phyloP scores from a whole-genome alignment of 768 basidiomycete species.

The Leccinellum luteum region DNA sequence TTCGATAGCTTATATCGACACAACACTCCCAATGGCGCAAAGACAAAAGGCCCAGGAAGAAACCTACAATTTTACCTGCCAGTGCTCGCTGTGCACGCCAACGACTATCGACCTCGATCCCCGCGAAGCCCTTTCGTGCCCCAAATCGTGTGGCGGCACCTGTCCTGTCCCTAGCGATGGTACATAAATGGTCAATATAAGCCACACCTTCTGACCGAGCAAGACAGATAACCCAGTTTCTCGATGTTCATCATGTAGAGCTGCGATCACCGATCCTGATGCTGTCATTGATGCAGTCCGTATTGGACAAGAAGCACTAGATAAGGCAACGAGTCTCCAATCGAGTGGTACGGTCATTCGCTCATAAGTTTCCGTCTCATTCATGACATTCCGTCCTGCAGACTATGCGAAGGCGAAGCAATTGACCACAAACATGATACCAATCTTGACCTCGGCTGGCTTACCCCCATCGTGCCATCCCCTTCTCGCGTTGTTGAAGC shows the following conservation, averaged over 20 bases:
- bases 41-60: conserved; percentile 60
- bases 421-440: conserved; percentile 63
- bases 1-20: conserved; percentile 81
- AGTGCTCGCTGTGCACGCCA: conserved; percentile 55
- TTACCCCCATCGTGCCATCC: conserved; percentile 73
- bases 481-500: conserved; percentile 68
- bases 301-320: conserved; percentile 70
- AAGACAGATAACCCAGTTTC: conserved; percentile 45
- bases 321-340: conserved; percentile 67
- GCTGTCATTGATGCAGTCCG: conserved; percentile 61
- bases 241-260: conserved; percentile 55
- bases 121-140: conserved; percentile 67
- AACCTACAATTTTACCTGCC: conserved; percentile 78
- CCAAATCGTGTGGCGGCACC: conserved; percentile 62
- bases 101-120: conserved; percentile 48
- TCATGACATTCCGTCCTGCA: conserved; percentile 22
- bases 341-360: conserved; percentile 44
- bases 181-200: conserved; percentile 21
- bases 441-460: conserved; percentile 56
- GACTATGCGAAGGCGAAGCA: conserved; percentile 58
- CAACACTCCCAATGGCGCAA: conserved; percentile 58
- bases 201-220: background rate
- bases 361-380: background rate
- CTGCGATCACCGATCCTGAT: conserved; percentile 46
- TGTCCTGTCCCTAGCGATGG: conserved; percentile 64